phyloP scores from a whole-genome alignment of 2,329 filamentous ascomycete genomes.

The Teratosphaeria zuluensis region DNA sequence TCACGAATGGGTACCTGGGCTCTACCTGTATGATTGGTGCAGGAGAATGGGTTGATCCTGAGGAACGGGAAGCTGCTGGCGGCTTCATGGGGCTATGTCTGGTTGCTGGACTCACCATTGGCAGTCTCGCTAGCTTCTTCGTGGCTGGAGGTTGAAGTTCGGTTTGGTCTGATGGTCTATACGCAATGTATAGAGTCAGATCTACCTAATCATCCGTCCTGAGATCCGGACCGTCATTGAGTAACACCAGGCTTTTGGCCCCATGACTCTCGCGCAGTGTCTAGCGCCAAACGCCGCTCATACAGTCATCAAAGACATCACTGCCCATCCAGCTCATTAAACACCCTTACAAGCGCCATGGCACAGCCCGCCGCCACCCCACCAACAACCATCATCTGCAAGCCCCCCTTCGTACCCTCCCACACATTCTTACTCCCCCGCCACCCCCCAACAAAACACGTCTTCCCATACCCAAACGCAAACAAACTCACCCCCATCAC shows the following conservation, averaged over 20 bases:
- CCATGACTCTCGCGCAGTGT: background rate
- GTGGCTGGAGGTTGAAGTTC: slow-evolving; percentile 36
- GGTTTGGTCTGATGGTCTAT: background rate
- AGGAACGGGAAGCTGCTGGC: slow-evolving; percentile 79
- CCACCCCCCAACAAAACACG: slow-evolving; percentile 26
- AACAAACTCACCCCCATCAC: slow-evolving; percentile 52
- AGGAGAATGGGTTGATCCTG: slow-evolving; percentile 66
- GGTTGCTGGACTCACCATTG: slow-evolving; percentile 70
- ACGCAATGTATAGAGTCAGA: background rate
- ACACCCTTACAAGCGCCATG: slow-evolving; percentile 36
- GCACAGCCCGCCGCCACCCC: slow-evolving; percentile 56
- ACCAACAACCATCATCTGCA: slow-evolving; percentile 57
- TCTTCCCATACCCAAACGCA: slow-evolving; percentile 54
- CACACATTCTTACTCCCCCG: slow-evolving; percentile 31
- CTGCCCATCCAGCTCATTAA: slow-evolving; percentile 3
- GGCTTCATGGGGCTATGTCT: slow-evolving; percentile 90
- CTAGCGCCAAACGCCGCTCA: background rate
- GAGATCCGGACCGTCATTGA: background rate
- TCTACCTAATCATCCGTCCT: background rate
- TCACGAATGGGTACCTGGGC: slow-evolving; percentile 79
- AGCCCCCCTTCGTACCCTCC: slow-evolving; percentile 48
- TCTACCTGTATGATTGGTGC: slow-evolving; percentile 89
- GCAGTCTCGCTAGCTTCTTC: slow-evolving; percentile 84
- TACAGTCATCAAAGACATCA: background rate
- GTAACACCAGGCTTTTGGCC: background rate